Evolutionary conservation across 306 rosid species (phyloP), one percentile per base, ranked within the genome.

Genomic region (Crotalaria pallida): DNA sequence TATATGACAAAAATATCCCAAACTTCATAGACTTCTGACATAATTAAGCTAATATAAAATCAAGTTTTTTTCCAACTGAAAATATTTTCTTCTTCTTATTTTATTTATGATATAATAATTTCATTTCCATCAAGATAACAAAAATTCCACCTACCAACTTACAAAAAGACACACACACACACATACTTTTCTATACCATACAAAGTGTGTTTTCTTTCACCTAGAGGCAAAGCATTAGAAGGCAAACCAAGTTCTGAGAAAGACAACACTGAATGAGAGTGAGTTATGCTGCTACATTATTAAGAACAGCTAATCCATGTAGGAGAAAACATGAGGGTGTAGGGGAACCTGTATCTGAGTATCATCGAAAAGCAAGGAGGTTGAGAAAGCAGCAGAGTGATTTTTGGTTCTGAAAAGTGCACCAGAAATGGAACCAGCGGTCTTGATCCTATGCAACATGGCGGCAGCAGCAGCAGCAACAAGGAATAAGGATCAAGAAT

Each of bases 281-380:
- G n/a, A n/a, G n/a, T n/a, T n/a, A n/a, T n/a, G n/a, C n/a, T n/a
- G n/a, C n/a, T n/a, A n/a, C n/a, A n/a, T n/a, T 27, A 26, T 51
- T 9, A 26, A n/a, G n/a, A n/a, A n/a, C n/a, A n/a, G n/a, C 33
- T 16, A 36, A 65, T 43, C 56, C 41, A n/a, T 6, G 52, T 4
- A 11, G 31, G 2, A 41, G 26, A n/a, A 57, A 24, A 10, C 60
- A 56, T 1, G 0, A 34, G 12, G 3, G 27, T 31, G 13, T 33
- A n/a, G 1, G 72, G 33, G 63, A 55, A 88, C 98, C 96, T 88
- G 98, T 70, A 88, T 75, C 82, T 93, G 93, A 53, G 98, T 93
- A 29, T 92, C 96, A 26, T 93, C 96, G 78, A 88, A 90, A 63
- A 88, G 98, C 12, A 93, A 60, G 17, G 96, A 82, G 7, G 96